phyloP scores from a whole-genome alignment of 2,329 filamentous ascomycete species.

The Sclerotiophoma versabilis region DNA sequence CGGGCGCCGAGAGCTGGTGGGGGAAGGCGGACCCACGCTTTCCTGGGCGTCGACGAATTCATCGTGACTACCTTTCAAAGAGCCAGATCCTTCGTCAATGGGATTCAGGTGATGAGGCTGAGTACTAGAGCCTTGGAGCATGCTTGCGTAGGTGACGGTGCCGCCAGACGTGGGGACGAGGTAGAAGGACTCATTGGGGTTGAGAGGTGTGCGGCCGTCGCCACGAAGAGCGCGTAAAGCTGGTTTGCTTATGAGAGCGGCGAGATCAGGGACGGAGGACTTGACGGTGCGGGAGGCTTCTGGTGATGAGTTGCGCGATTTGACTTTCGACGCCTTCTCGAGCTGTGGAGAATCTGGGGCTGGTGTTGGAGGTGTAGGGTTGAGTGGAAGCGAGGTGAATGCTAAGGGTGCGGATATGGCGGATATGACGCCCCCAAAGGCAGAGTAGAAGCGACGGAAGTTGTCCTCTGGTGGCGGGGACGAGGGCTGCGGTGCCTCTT shows the following conservation, averaged over 20 bases:
- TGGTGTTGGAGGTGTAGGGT: slow-evolving; percentile 34
- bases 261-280: slow-evolving; percentile 74
- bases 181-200: slow-evolving; percentile 71
- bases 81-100: slow-evolving; percentile 50
- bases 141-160: slow-evolving; percentile 91
- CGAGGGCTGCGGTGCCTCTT: slow-evolving; percentile 20
- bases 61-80: slow-evolving; percentile 57
- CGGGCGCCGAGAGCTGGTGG: slow-evolving; percentile 48
- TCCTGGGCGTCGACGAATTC: slow-evolving; percentile 91
- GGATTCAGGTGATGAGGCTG: slow-evolving; percentile 47
- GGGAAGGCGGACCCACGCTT: slow-evolving; percentile 60
- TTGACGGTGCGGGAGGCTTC: slow-evolving; percentile 43
- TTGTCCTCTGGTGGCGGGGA: slow-evolving; percentile 68
- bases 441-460: slow-evolving; percentile 90
- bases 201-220: slow-evolving; percentile 61
- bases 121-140: slow-evolving; percentile 60
- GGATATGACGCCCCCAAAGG: slow-evolving; percentile 87
- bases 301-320: slow-evolving; percentile 35
- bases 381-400: slow-evolving; percentile 87
- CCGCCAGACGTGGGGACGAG: slow-evolving; percentile 91
- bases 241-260: slow-evolving; percentile 83
- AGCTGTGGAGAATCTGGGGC: slow-evolving; percentile 36
- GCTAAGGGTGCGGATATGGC: slow-evolving; percentile 88
- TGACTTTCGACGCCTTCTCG: slow-evolving; percentile 31
- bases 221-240: slow-evolving; percentile 80